These are phyloP conservation scores for Dendrobium nobile DNA, from an alignment of 106 monocot genomes.

Conservation along the genomic window DNA sequence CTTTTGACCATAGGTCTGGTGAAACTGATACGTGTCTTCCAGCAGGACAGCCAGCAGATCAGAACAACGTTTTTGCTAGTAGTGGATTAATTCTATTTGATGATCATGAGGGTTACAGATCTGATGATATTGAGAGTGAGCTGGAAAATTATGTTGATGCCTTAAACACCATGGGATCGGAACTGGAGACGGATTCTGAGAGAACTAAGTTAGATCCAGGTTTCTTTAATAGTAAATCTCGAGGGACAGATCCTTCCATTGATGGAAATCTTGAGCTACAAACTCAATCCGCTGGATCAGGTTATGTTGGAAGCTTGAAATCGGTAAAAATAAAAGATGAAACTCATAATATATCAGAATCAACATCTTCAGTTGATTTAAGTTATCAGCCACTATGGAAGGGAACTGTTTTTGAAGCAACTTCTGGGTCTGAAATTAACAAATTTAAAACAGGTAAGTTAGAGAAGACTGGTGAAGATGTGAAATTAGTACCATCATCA, in stretches of 20 bases:
- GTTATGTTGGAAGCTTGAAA: slow-evolving; percentile 7
- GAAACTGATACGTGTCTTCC: slow-evolving; percentile 9
- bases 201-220: slow-evolving; percentile 18
- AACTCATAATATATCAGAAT: slow-evolving; percentile 4
- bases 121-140: slow-evolving; percentile 75
- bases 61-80: slow-evolving; percentile 14
- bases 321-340: background rate
- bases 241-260: slow-evolving; percentile 7
- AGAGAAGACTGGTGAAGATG: slow-evolving; percentile 11
- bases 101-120: slow-evolving; percentile 30
- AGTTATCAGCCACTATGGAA: background rate
- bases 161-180: slow-evolving; percentile 59
- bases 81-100: slow-evolving; percentile 25
- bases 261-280: slow-evolving; percentile 6
- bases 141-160: slow-evolving; percentile 86
- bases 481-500: slow-evolving; percentile 11
- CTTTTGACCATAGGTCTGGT: background rate
- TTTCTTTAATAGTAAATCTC: slow-evolving; percentile 14
- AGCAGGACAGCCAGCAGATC: background rate
- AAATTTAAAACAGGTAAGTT: slow-evolving; percentile 2
- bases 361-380: slow-evolving; percentile 11
- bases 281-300: slow-evolving; percentile 18
- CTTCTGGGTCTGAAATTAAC: background rate
- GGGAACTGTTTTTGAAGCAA: slow-evolving; percentile 1
- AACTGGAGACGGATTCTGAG: slow-evolving; percentile 62